Evolutionary conservation across 768 basidiomycete genomes (phyloP).

Genomic region (Brasilioporus rufonigricans): DNA sequence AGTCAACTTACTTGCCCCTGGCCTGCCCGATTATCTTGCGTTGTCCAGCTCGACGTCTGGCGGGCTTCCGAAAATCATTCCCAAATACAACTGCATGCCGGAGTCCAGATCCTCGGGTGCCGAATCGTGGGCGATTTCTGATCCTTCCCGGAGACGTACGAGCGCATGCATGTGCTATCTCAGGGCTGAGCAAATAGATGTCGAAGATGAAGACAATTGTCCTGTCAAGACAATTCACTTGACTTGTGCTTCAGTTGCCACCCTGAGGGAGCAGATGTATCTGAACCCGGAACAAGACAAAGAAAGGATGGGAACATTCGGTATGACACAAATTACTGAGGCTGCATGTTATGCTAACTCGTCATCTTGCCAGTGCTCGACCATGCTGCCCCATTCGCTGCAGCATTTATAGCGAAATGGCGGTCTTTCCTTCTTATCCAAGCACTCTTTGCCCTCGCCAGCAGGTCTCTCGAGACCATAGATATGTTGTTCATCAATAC

Average conservation of each 20-base stretch:
- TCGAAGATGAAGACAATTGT: neutral
- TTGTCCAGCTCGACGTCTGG: conserved; percentile 19
- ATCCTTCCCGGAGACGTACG: conserved; percentile 2
- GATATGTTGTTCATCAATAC: conserved; percentile 5
- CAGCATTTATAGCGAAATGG: no score
- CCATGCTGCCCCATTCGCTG: no score
- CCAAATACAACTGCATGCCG: conserved; percentile 4
- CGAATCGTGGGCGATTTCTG: neutral
- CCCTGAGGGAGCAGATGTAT: neutral
- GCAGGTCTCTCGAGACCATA: conserved; percentile 4
- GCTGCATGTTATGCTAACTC: no score
- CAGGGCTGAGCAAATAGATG: neutral
- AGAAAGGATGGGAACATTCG: no score
- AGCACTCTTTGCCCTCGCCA: neutral
- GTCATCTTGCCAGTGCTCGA: no score
- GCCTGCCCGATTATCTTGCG: conserved; percentile 16
- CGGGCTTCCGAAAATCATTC: conserved; percentile 11
- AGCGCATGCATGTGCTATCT: neutral
- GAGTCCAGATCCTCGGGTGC: neutral
- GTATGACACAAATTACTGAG: no score
- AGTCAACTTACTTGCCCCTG: no score
- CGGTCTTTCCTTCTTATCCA: no score
- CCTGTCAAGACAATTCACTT: neutral
- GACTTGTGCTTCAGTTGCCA: no score
- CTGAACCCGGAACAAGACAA: conserved; percentile 4